Base-by-base conservation (phyloP, 176 grass and related monocot species). In the Zoysia pacifica region DNA sequence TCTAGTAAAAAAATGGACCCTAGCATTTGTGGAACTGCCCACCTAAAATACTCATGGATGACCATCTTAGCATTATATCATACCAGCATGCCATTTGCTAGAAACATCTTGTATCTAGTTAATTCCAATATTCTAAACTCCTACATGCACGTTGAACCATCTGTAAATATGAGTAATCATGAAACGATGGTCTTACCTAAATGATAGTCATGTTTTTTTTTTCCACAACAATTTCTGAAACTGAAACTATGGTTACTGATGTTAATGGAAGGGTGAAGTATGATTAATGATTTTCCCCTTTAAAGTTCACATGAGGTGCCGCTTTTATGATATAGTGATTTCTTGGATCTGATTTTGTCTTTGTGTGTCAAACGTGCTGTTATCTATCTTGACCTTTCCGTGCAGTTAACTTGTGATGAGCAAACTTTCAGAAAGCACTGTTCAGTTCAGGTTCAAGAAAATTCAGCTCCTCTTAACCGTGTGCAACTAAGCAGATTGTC, bases 351-450 rank as follows among this genome's bases (percentile, higher is more conserved):
- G 58, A 38, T 60, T 67, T 41, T 53, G 41, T 76, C 20, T n/a
- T n/a, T 44, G 45, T 79, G 6, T 48, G 48, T 82, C 48, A n/a
- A 35, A 47, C 70, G 19, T 48, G 48, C 52, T 81, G 8, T 53
- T 43, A 16, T 85, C 18, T 87, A 49, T 87, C 49, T 67, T 70
- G 43, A 77, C 7, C 1, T 73, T 76, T 54, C 36, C 75, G 20
- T 87, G 90, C 92, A 98, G 96, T 71, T 94, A 75, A 94, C 90
- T 79, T 93, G 81, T 5, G 55, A 87, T 64, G 79, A 76, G 76
- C 81, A 84, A 71, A 83, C 86, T 85, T 87, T 94, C 67, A 81
- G 54, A 75, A 94, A 98, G 46, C 69, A 87, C 76, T 86, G 67
- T 78, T 89, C 81, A 55, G 82, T 88, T 76, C 72, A 72, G 77